These are phyloP conservation scores for Wickerhamiella australiensis DNA, from an alignment of 805 yeast genomes.

Conservation along the genomic window DNA sequence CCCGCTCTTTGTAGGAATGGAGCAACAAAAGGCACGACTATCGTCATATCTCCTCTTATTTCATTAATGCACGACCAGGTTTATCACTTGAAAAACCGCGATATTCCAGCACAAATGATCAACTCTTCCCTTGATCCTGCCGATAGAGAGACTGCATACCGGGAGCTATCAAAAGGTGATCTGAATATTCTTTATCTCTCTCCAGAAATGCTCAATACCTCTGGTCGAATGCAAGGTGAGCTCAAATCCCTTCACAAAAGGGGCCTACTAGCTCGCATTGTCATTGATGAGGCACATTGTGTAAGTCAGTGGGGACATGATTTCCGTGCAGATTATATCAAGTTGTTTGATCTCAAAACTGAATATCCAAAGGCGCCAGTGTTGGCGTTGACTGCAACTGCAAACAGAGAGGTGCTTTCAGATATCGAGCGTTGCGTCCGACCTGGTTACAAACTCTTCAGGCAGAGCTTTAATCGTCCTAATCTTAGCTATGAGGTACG, in stretches of 20 bases:
- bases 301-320: constrained; percentile 99
- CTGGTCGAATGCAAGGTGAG: constrained; percentile 52
- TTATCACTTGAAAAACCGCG: constrained; percentile 52
- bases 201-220: constrained; percentile 85
- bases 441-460: constrained; percentile 46
- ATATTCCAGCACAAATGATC: constrained; percentile 77
- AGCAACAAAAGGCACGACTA: constrained; percentile 65
- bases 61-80: constrained; percentile 98
- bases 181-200: constrained; percentile 74
- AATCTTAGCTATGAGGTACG: constrained; percentile 70
- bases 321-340: constrained; percentile 90
- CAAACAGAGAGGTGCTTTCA: constrained; percentile 75
- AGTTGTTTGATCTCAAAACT: constrained; percentile 56
- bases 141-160: constrained; percentile 52
- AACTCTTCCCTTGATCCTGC: constrained; percentile 59
- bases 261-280: constrained; percentile 62
- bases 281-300: constrained; percentile 97
- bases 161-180: constrained; percentile 49
- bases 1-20: constrained; percentile 80
- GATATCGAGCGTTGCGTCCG: constrained; percentile 75
- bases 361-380: constrained; percentile 73
- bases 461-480: constrained; percentile 85
- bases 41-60: constrained; percentile 87
- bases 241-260: constrained; percentile 45
- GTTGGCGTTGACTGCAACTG: constrained; percentile 96